These are phyloP conservation scores for Ceratocystis colombiana DNA, from an alignment of 2,329 filamentous ascomycete genomes.

Conservation along the genomic window DNA sequence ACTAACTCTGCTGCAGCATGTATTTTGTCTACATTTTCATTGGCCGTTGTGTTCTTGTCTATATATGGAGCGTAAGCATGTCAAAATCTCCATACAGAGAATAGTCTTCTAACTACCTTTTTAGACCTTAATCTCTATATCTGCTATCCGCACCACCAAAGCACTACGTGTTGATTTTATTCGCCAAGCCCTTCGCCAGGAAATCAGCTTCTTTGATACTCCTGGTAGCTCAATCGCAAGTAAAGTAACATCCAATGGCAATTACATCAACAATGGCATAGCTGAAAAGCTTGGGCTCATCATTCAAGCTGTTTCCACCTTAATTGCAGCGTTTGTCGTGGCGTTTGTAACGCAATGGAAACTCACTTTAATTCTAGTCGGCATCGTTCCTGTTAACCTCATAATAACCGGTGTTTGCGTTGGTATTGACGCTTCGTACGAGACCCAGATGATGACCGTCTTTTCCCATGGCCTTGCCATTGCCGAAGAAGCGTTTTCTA, in stretches of 20 bases:
- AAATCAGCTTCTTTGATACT: conserved; percentile 47
- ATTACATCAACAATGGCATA: conserved; percentile 38
- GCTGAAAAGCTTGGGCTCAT: conserved; percentile 39
- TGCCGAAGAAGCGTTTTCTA: conserved; percentile 42
- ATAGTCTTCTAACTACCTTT: conserved; percentile 16
- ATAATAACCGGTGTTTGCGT: conserved; percentile 35
- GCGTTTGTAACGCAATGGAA: conserved; percentile 37
- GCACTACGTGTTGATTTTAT: conserved; percentile 35
- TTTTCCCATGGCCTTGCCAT: conserved; percentile 38
- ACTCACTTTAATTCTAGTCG: conserved; percentile 37
- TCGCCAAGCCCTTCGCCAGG: conserved; percentile 38
- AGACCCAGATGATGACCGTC: conserved; percentile 38
- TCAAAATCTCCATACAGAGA: neutral
- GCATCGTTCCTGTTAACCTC: conserved; percentile 39
- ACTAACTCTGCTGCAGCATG: conserved; percentile 27
- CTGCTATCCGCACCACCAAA: conserved; percentile 35
- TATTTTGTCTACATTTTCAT: conserved; percentile 50
- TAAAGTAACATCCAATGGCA: conserved; percentile 41
- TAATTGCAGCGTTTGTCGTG: conserved; percentile 36
- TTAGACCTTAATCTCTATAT: conserved; percentile 34
- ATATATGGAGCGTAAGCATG: conserved; percentile 42
- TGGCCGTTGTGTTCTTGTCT: conserved; percentile 44
- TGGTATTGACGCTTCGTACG: conserved; percentile 35
- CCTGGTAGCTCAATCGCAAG: conserved; percentile 37
- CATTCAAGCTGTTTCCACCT: conserved; percentile 35